Evolutionary conservation across 768 basidiomycete species (phyloP).

Genomic region (Hypholoma fasciculare): DNA sequence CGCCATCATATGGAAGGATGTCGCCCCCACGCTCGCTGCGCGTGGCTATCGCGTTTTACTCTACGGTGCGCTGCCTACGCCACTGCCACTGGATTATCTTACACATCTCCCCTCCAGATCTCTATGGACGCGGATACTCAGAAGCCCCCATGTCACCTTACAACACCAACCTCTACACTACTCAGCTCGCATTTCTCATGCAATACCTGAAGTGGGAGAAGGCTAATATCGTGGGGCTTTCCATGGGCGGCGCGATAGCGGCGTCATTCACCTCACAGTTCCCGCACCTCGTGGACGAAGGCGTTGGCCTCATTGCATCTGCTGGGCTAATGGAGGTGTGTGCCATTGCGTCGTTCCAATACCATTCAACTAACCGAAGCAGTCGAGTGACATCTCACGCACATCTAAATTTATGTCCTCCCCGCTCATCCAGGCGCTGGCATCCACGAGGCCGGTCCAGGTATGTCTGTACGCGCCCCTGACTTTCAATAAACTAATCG

Average conservation of each 20-base stretch:
- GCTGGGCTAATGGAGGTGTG: conserved; percentile 69
- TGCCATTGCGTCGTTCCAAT: not conserved
- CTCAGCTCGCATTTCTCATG: conserved; percentile 82
- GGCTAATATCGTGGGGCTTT: conserved; percentile 66
- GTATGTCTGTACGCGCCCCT: conserved; percentile 34
- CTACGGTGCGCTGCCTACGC: conserved; percentile 52
- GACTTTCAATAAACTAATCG: not conserved
- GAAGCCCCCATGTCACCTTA: conserved; percentile 75
- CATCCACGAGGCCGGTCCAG: conserved; percentile 61
- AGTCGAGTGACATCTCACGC: conserved; percentile 68
- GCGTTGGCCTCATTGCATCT: conserved; percentile 66
- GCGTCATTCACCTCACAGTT: conserved; percentile 71
- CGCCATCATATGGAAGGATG: conserved; percentile 74
- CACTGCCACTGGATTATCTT: not conserved
- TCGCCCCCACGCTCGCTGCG: conserved; percentile 62
- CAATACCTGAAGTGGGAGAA: conserved; percentile 75
- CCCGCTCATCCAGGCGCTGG: conserved; percentile 66
- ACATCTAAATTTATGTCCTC: conserved; percentile 80
- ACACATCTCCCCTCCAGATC: conserved; percentile 44
- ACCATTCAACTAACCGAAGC: conserved; percentile 1
- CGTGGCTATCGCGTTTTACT: conserved; percentile 73
- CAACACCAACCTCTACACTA: conserved; percentile 62
- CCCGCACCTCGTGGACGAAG: conserved; percentile 67
- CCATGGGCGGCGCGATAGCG: conserved; percentile 82
- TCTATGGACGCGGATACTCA: conserved; percentile 83